A percentile compares a stretch with the other conserved stretches of the same genome.
These are phyloP conservation scores for Heliamphora exappendiculata DNA, from an alignment of 148 eudicot species.

Conservation along the genomic window DNA sequence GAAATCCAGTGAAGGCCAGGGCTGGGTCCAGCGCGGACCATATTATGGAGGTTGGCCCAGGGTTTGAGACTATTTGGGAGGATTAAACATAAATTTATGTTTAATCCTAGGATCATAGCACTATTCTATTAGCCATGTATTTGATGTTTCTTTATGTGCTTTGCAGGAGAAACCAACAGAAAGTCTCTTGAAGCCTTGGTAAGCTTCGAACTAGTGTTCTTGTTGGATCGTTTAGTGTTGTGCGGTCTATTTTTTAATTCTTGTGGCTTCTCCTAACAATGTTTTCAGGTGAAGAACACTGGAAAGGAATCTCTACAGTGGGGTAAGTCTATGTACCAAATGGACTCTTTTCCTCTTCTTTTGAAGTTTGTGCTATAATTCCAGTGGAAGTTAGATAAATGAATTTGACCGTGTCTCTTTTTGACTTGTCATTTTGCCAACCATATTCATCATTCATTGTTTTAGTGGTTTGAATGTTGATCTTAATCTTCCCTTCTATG, in stretches of 20 bases:
- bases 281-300: slow-evolving; percentile 60
- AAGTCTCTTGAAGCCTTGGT: slow-evolving; percentile 85
- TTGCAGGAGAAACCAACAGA: slow-evolving; percentile 65
- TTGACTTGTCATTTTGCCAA: neutral
- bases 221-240: neutral
- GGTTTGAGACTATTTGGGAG: too few species aligned
- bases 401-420: neutral
- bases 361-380: neutral
- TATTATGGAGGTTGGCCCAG: too few species aligned
- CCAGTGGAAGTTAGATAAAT: neutral
- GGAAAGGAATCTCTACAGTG: slow-evolving; percentile 92
- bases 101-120: too few species aligned
- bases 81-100: too few species aligned
- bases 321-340: slow-evolving; percentile 42
- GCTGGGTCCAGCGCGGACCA: too few species aligned
- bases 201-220: slow-evolving; percentile 9
- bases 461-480: neutral
- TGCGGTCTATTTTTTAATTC: neutral
- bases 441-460: neutral
- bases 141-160: neutral
- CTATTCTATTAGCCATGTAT: neutral
- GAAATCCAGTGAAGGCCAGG: too few species aligned
- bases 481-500: neutral
- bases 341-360: neutral
- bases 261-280: neutral